Conservation (phyloP, 805 yeast genomes). For the Metschnikowia picachoensis region DNA sequence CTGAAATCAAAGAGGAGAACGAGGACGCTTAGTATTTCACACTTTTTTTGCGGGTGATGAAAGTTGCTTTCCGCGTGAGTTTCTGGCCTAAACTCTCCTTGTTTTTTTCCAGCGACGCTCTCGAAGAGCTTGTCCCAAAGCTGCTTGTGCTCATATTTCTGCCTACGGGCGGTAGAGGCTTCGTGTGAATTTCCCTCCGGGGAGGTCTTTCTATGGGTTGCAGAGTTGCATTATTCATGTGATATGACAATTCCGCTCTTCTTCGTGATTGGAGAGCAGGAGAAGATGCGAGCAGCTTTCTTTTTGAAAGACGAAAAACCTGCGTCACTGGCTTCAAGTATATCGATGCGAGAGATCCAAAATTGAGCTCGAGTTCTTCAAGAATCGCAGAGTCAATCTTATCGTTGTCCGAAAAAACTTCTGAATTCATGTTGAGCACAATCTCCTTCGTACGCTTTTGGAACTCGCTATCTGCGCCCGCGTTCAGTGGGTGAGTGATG, state of each 20-base stretch:
- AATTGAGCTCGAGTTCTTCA: constrained; percentile 77
- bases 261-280: constrained; percentile 35
- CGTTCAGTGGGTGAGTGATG: constrained; percentile 37
- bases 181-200: constrained; percentile 1
- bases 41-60: constrained; percentile 21
- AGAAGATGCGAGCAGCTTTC: constrained; percentile 46
- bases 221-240: constrained; percentile 11
- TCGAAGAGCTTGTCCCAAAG: constrained; percentile 5
- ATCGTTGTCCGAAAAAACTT: constrained; percentile 63
- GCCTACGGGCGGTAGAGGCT: constrained; percentile 11
- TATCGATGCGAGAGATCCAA: constrained; percentile 79
- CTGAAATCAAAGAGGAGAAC: not conserved
- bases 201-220: constrained; percentile 9
- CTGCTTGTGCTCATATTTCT: constrained; percentile 9
- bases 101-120: constrained; percentile 2
- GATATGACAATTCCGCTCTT: constrained; percentile 6
- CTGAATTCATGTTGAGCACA: constrained; percentile 59
- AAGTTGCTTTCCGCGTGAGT: constrained; percentile 34
- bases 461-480: constrained; percentile 38
- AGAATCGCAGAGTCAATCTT: constrained; percentile 63
- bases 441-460: constrained; percentile 41
- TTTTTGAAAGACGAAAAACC: constrained; percentile 65
- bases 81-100: constrained; percentile 29
- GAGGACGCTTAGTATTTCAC: constrained; percentile 4
- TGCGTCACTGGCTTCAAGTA: constrained; percentile 81